A percentile compares a stretch with the other conserved stretches of the same genome.
Conservation (phyloP, 306 rosid genomes). For the Hylodesmum podocarpum region DNA sequence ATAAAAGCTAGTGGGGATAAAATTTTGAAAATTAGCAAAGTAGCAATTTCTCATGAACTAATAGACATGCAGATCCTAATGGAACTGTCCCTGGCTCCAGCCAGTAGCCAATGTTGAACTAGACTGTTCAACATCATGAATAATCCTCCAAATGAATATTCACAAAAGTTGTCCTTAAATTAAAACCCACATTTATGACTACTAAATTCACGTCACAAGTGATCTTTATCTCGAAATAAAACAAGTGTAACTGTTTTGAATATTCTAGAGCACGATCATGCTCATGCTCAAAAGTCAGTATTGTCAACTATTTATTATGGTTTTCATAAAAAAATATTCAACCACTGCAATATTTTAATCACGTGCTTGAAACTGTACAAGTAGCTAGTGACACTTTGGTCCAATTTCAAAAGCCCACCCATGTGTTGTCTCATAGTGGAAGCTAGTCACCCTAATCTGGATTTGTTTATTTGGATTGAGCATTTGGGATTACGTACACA, state of each 20-base stretch:
- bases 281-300: conserved; percentile 30
- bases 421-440: conserved; percentile 32
- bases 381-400: not conserved
- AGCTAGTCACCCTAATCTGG: conserved; percentile 35
- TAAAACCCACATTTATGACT: not conserved
- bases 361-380: conserved; percentile 38
- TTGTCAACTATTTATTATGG: conserved; percentile 33
- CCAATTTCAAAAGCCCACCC: conserved; percentile 16
- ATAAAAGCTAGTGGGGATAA: too few species aligned
- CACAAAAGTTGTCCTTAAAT: not conserved
- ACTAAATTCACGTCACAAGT: not conserved
- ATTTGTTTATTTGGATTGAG: not conserved
- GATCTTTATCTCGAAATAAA: not conserved
- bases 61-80: too few species aligned
- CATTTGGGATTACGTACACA: conserved; percentile 16
- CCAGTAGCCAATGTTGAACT: not conserved
- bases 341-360: conserved; percentile 20
- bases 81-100: not conserved
- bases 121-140: not conserved
- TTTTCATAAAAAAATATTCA: not conserved
- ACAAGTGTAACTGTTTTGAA: not conserved
- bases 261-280: conserved; percentile 5
- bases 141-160: not conserved
- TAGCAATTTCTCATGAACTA: too few species aligned
- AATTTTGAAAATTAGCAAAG: too few species aligned